phyloP scores from a whole-genome alignment of 2,329 filamentous ascomycete genomes.

The Talaromyces funiculosus region DNA sequence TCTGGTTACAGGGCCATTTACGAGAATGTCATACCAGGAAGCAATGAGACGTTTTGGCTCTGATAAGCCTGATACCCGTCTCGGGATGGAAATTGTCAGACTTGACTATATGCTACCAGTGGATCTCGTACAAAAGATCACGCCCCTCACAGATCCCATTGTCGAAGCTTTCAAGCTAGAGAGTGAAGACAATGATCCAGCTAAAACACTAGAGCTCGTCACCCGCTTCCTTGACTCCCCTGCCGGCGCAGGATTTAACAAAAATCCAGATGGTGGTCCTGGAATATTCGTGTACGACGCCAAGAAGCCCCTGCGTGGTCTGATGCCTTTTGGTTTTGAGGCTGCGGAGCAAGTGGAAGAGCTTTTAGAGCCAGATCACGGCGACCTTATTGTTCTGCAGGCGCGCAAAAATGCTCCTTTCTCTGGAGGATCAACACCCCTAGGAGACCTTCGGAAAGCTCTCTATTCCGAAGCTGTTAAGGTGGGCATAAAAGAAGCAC shows the following conservation, averaged over 20 bases:
- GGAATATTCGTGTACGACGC: conserved; percentile 72
- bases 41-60: conserved; percentile 77
- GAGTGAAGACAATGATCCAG: conserved; percentile 42
- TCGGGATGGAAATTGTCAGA: conserved; percentile 60
- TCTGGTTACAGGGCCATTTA: conserved; percentile 46
- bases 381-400: conserved; percentile 76
- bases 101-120: conserved; percentile 59
- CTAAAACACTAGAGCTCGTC: conserved; percentile 57
- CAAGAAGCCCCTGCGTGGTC: conserved; percentile 66
- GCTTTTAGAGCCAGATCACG: conserved; percentile 54
- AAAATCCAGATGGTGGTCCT: conserved; percentile 71
- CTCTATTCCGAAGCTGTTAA: conserved; percentile 65
- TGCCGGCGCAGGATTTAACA: conserved; percentile 52
- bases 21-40: conserved; percentile 62
- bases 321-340: conserved; percentile 72
- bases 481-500: conserved; percentile 50
- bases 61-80: conserved; percentile 87
- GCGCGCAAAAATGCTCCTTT: conserved; percentile 63
- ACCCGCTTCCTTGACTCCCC: conserved; percentile 64
- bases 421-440: conserved; percentile 63
- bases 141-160: conserved; percentile 59
- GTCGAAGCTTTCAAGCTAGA: conserved; percentile 69
- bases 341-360: conserved; percentile 55
- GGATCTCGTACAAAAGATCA: conserved; percentile 70
- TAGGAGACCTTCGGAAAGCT: conserved; percentile 67